These are phyloP conservation scores for Petunia hybrid DNA, from an alignment of 305 asterid species.

Conservation along the genomic window DNA sequence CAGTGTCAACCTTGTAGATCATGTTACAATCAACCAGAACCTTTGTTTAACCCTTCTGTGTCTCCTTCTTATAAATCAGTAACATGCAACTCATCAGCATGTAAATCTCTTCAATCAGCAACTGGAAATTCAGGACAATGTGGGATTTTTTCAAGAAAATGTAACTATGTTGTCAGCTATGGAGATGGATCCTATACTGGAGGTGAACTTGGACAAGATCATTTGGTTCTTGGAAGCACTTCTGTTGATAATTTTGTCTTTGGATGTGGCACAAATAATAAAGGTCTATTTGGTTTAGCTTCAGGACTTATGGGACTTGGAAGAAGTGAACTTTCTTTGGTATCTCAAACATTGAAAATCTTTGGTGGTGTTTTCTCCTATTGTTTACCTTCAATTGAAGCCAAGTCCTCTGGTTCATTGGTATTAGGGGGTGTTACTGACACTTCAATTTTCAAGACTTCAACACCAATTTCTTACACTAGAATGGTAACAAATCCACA, in stretches of 20 bases:
- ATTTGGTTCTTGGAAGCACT: slow-evolving; percentile 55
- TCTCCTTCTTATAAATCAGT: slow-evolving; percentile 67
- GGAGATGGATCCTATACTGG: slow-evolving; percentile 88
- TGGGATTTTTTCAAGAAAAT: slow-evolving; percentile 41
- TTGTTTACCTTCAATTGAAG: slow-evolving; percentile 67
- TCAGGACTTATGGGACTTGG: slow-evolving; percentile 90
- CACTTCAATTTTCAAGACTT: slow-evolving; percentile 52
- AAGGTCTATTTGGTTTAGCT: slow-evolving; percentile 80
- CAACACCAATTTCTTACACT: slow-evolving; percentile 68
- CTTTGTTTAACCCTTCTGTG: slow-evolving; percentile 64
- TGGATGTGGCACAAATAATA: slow-evolving; percentile 77
- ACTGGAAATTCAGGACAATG: slow-evolving; percentile 68
- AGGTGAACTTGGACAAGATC: slow-evolving; percentile 71
- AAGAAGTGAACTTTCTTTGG: slow-evolving; percentile 69
- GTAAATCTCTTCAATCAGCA: slow-evolving; percentile 58
- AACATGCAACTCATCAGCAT: slow-evolving; percentile 61
- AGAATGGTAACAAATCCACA: slow-evolving; percentile 60
- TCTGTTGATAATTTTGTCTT: slow-evolving; percentile 58
- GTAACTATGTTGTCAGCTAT: slow-evolving; percentile 68
- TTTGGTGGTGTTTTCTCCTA: slow-evolving; percentile 83
- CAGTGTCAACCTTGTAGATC: slow-evolving; percentile 84
- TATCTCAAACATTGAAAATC: slow-evolving; percentile 81
- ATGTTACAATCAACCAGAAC: slow-evolving; percentile 80
- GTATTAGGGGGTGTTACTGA: slow-evolving; percentile 54
- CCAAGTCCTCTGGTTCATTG: slow-evolving; percentile 64